phyloP scores from a whole-genome alignment of 495 filamentous ascomycete genomes.

The Xylaria bambusicola region DNA sequence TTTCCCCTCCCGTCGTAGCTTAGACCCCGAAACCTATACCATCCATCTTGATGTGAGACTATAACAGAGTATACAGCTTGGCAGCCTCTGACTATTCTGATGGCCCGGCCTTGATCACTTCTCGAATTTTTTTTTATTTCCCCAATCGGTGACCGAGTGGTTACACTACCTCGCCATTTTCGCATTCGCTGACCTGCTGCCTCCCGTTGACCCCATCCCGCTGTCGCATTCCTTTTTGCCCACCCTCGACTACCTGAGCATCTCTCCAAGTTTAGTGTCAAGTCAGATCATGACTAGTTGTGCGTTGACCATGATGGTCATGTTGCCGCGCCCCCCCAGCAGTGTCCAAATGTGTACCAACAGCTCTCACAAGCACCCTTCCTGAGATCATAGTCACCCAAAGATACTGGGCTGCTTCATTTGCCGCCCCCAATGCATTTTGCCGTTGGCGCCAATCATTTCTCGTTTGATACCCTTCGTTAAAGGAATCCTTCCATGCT shows the following conservation, averaged over 20 bases:
- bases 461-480: conserved; percentile 4
- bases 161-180: conserved; percentile 12
- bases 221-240: conserved; percentile 6
- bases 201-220: conserved; percentile 11
- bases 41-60: background rate
- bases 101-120: background rate
- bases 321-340: background rate
- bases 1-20: background rate
- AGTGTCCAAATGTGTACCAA: background rate
- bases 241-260: background rate
- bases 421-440: conserved; percentile 1
- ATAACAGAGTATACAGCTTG: background rate
- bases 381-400: background rate
- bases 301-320: background rate
- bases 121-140: background rate
- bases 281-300: conserved; percentile 9
- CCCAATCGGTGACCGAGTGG: conserved; percentile 23
- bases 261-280: background rate
- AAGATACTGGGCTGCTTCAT: conserved; percentile 1
- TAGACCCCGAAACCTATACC: background rate
- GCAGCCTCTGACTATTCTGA: background rate
- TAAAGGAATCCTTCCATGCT: conserved; percentile 18
- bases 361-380: too few species aligned
- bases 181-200: conserved; percentile 11
- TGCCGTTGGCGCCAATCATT: conserved; percentile 5